Evolutionary conservation across 169 alveolate species (phyloP).

Genomic region (Eimeria necatrix): DNA sequence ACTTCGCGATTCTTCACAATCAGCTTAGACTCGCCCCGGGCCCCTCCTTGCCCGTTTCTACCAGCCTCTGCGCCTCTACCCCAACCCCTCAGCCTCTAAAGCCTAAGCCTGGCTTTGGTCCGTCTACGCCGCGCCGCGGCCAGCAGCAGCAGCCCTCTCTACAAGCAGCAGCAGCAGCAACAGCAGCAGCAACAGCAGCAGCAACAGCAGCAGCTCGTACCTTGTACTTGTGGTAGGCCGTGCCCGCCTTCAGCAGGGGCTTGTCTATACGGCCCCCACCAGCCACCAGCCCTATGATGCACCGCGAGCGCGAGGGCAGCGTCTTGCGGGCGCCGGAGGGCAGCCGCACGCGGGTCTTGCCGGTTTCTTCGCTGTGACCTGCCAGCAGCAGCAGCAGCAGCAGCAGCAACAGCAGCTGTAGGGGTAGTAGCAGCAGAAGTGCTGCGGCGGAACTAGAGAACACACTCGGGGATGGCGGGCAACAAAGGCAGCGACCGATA

Average conservation of each 20-base stretch:
- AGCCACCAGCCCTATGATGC: slow-evolving; percentile 98
- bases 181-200: background rate
- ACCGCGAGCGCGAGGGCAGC: slow-evolving; percentile 93
- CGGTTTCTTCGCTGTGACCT: slow-evolving; percentile 87
- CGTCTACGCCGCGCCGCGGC: background rate
- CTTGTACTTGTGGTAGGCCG: slow-evolving; percentile 97
- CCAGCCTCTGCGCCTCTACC: too few species aligned
- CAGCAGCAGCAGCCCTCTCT: background rate
- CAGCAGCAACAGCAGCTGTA: background rate
- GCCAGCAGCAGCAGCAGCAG: background rate
- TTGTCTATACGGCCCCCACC: slow-evolving; percentile 99
- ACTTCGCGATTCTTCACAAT: too few species aligned
- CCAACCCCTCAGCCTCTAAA: too few species aligned
- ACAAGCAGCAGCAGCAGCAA: background rate
- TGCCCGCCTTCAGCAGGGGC: slow-evolving; percentile 99
- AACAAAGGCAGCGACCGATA: background rate
- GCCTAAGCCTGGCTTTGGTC: too few species aligned
- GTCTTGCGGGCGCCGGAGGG: slow-evolving; percentile 99
- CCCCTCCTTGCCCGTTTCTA: too few species aligned
- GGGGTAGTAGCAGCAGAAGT: background rate
- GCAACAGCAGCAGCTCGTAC: slow-evolving; percentile 83
- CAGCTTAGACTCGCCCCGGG: too few species aligned
- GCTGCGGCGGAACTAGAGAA: background rate
- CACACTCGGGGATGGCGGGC: background rate
- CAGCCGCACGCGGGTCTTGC: slow-evolving; percentile 96